Evolutionary conservation across 495 filamentous ascomycete genomes (phyloP), one percentile per base, ranked within the genome.

Genomic region (Trypethelium eluteriae): DNA sequence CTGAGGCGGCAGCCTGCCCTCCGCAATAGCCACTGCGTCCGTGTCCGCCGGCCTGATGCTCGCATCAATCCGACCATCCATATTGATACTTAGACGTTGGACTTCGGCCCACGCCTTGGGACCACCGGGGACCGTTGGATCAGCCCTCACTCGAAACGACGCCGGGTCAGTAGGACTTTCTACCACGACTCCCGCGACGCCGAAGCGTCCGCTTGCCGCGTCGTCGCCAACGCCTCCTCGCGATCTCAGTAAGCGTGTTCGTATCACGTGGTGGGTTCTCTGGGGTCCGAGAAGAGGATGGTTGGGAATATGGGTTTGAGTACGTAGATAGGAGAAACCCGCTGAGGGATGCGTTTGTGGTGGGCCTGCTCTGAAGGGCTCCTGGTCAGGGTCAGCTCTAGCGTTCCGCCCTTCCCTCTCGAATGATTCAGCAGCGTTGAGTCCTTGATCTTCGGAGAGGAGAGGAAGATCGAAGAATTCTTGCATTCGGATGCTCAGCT

Each of bases 271-370:
- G 66, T 83, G 81, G 44, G 79, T 70, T 14, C 78, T 77, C 72
- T 91, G 89, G 7, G 92, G 93, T 2, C 94, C 94, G 71, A 88
- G 86, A n/a, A 85, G 66, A 0, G 94, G 88, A 73, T 97, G 92
- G 74, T 96, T 95, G 62, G 85, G 80, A 53, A 89, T 74, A 72
- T 87, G 82, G 34, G 86, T 81, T 41, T 82, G 76, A 16, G 90
- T 88, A 65, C 92, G 86, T 38, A 87, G 80, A 77, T 98, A 98
- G 46, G 90, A 89, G 18, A 98, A 78, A 68, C 94, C 94, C 2
- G 88, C 95, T 2, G 92, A 94, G 1, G 95, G 94, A 76, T 99
- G 94, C 9, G 93, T 98, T 64, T 83, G 83, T 1, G 89, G 91
- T 2, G 92, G 89, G 2, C 90, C 88, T 6, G 73, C 71, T 12